These are phyloP conservation scores for Ophiostoma triangulosporum DNA, from an alignment of 2,329 filamentous ascomycete genomes.

Conservation along the genomic window DNA sequence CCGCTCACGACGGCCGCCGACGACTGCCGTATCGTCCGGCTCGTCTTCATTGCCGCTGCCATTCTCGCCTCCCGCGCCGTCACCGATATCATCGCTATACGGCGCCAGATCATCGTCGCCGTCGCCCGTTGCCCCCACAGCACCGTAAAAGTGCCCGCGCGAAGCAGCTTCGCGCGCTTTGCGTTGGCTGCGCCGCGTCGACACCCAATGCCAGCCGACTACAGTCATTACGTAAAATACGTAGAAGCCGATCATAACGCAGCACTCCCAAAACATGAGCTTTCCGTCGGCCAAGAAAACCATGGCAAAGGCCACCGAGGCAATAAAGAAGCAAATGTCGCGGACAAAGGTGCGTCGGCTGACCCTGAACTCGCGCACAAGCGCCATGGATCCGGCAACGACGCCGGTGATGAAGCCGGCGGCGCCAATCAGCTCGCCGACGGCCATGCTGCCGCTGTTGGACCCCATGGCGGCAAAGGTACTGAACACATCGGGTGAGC, in stretches of 20 bases:
- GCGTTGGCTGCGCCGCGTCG: slow-evolving; percentile 45
- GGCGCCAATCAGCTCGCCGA: slow-evolving; percentile 89
- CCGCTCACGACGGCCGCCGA: slow-evolving; percentile 19
- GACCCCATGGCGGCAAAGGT: slow-evolving; percentile 97
- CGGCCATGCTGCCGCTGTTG: slow-evolving; percentile 89
- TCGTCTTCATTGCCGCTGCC: slow-evolving; percentile 35
- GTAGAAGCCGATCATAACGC: slow-evolving; percentile 83
- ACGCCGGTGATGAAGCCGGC: slow-evolving; percentile 94
- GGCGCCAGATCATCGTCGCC: slow-evolving; percentile 45
- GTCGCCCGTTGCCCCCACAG: slow-evolving; percentile 22
- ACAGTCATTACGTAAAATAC: slow-evolving; percentile 79
- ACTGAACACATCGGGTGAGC: slow-evolving; percentile 94
- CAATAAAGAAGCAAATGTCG: slow-evolving; percentile 84
- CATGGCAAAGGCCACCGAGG: slow-evolving; percentile 77
- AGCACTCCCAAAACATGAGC: slow-evolving; percentile 79
- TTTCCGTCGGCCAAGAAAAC: slow-evolving; percentile 73
- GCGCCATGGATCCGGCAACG: slow-evolving; percentile 90
- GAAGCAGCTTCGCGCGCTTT: slow-evolving; percentile 57
- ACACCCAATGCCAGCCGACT: slow-evolving; percentile 83
- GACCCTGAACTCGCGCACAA: slow-evolving; percentile 90
- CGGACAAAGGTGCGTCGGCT: slow-evolving; percentile 79
- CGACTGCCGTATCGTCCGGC: slow-evolving; percentile 24
- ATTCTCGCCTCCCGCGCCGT: slow-evolving; percentile 15
- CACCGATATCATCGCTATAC: slow-evolving; percentile 49
- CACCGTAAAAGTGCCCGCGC: slow-evolving; percentile 56